A percentile compares a stretch with the other conserved stretches of the same genome.
Conservation (phyloP, 2,329 filamentous ascomycete genomes). For the Harringtonia lauricola region DNA sequence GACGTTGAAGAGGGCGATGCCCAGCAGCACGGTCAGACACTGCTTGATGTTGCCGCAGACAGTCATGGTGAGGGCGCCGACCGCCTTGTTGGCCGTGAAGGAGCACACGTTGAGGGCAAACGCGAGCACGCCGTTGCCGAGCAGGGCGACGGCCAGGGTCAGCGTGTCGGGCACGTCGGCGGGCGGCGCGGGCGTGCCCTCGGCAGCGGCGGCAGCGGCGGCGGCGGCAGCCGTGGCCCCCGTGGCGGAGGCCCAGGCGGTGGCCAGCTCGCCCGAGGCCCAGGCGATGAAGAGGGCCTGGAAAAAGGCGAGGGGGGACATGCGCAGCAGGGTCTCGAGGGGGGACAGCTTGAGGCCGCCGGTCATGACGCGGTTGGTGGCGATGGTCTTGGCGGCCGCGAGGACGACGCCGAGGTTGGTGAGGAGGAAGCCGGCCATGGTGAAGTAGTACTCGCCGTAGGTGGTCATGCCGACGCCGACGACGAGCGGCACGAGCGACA, state of each 20-base stretch:
- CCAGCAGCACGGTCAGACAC: slow-evolving; percentile 42
- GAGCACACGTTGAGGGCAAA: slow-evolving; percentile 45
- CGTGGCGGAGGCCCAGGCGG: no score
- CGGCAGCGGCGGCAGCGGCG: no score
- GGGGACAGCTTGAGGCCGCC: slow-evolving; percentile 44
- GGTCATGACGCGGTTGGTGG: slow-evolving; percentile 54
- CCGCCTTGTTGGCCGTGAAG: slow-evolving; percentile 46
- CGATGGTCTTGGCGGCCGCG: slow-evolving; percentile 48
- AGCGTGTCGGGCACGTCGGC: slow-evolving; percentile 20
- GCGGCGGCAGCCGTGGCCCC: no score
- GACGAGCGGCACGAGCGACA: slow-evolving; percentile 48
- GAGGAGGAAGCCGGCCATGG: slow-evolving; percentile 42
- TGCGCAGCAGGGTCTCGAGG: slow-evolving; percentile 49
- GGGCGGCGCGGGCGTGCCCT: slow-evolving; percentile 25
- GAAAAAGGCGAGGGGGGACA: slow-evolving; percentile 48
- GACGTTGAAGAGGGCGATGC: slow-evolving; percentile 41
- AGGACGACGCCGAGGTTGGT: slow-evolving; percentile 43
- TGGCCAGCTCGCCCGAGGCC: slow-evolving; percentile 44
- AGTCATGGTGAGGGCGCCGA: slow-evolving; percentile 47
- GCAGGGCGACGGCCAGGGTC: slow-evolving; percentile 25
- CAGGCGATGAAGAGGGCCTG: slow-evolving; percentile 42
- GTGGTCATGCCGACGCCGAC: slow-evolving; percentile 48
- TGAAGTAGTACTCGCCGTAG: slow-evolving; percentile 52
- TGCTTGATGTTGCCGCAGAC: slow-evolving; percentile 50
- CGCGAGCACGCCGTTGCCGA: slow-evolving; percentile 41